Percentiles rank a stretch among this genome's conserved stretches.
These are phyloP conservation scores for Hypomontagnella monticulosa DNA, from an alignment of 495 filamentous ascomycete species.

Conservation along the genomic window DNA sequence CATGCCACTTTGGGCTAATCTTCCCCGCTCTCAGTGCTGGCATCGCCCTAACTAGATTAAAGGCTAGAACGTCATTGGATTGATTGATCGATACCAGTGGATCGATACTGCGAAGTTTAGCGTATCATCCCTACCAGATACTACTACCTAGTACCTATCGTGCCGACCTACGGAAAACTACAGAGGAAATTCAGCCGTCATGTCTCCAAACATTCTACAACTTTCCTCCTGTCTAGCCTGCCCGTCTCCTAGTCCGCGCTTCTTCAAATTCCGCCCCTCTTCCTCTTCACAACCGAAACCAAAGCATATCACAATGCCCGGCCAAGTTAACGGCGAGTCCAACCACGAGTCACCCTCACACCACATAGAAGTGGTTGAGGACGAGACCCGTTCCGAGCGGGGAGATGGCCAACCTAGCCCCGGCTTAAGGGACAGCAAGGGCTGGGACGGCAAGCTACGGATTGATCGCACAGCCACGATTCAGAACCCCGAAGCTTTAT, in stretches of 20 bases:
- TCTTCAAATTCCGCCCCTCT: slow-evolving; percentile 23
- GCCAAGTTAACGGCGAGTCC: slow-evolving; percentile 45
- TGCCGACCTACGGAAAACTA: neutral
- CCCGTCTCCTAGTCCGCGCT: slow-evolving; percentile 29
- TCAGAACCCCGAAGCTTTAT: slow-evolving; percentile 79
- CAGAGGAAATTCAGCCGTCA: slow-evolving; percentile 30
- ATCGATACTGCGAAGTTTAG: slow-evolving; percentile 11
- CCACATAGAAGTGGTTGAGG: slow-evolving; percentile 56
- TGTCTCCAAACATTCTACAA: slow-evolving; percentile 41
- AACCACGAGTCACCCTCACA: slow-evolving; percentile 44
- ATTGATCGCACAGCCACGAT: slow-evolving; percentile 70
- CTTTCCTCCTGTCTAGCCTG: slow-evolving; percentile 34
- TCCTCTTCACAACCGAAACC: slow-evolving; percentile 2
- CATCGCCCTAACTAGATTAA: slow-evolving; percentile 19
- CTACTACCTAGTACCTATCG: neutral
- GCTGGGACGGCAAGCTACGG: slow-evolving; percentile 93
- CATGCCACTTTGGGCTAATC: slow-evolving; percentile 11
- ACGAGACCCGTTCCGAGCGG: slow-evolving; percentile 49
- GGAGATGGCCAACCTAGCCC: slow-evolving; percentile 55
- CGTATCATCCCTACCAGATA: neutral
- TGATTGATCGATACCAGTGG: slow-evolving; percentile 16
- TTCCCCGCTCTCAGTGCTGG: slow-evolving; percentile 25
- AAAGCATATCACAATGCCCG: slow-evolving; percentile 46
- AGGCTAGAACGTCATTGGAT: slow-evolving; percentile 36
- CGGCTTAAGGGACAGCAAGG: slow-evolving; percentile 69